Percentiles rank a stretch among this genome's conserved stretches.
Conservation (phyloP, 306 rosid genomes). For the Castanea mollissima region DNA sequence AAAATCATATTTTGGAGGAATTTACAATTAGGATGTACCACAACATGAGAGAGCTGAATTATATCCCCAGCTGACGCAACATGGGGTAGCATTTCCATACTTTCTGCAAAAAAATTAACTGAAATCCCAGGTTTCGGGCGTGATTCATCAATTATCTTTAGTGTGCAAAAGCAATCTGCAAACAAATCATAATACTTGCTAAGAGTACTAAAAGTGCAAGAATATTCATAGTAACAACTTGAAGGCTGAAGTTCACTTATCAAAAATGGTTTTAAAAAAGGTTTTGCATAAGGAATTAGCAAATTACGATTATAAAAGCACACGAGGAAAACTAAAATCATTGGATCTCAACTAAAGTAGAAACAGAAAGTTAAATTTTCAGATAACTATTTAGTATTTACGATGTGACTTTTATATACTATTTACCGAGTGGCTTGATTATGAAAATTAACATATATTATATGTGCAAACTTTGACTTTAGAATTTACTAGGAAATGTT, state of each 20-base stretch:
- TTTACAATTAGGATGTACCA: constrained; percentile 31
- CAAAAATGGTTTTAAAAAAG: too few relatives aligned
- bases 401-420: too few relatives aligned
- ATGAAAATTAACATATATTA: neutral
- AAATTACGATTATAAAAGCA: too few relatives aligned
- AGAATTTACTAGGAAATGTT: neutral
- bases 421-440: too few relatives aligned
- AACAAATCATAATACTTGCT: constrained; percentile 13
- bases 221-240: neutral
- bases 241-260: neutral
- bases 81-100: constrained; percentile 49
- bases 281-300: too few relatives aligned
- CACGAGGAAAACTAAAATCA: too few relatives aligned
- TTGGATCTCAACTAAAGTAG: neutral
- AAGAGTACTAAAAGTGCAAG: neutral
- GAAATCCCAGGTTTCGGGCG: constrained; percentile 31
- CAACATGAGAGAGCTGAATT: constrained; percentile 43
- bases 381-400: neutral
- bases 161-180: constrained; percentile 53
- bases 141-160: constrained; percentile 61
- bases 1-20: neutral
- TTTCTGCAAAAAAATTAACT: constrained; percentile 47
- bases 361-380: neutral
- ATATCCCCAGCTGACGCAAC: constrained; percentile 59
- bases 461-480: neutral